These are phyloP conservation scores for Tylopilus subfusipes DNA, from an alignment of 768 basidiomycete species.

Conservation along the genomic window DNA sequence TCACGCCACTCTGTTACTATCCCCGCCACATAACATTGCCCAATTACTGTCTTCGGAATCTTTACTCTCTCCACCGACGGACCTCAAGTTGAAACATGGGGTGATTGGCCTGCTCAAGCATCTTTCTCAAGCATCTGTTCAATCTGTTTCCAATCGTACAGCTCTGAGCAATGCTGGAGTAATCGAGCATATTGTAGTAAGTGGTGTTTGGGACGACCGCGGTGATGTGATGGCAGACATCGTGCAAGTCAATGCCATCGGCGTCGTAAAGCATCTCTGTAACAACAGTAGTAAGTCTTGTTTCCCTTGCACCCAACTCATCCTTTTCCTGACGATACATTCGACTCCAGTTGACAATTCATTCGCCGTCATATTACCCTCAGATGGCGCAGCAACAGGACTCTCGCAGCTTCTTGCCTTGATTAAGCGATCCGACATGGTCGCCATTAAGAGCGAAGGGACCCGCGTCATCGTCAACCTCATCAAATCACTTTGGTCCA, in stretches of 20 bases:
- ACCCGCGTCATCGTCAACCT: conserved; percentile 86
- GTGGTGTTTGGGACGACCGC: conserved; percentile 66
- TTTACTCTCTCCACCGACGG: conserved; percentile 52
- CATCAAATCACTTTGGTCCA: conserved; percentile 73
- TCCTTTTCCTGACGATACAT: conserved; percentile 30
- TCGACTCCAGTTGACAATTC: conserved; percentile 41
- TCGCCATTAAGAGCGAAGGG: conserved; percentile 85
- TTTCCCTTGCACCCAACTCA: background rate
- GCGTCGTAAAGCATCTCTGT: conserved; percentile 86
- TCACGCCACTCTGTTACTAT: conserved; percentile 57
- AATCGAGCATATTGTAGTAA: conserved; percentile 56
- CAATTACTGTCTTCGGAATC: conserved; percentile 53
- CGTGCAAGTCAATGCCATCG: conserved; percentile 85
- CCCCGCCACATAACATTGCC: conserved; percentile 63
- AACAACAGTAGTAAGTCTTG: conserved; percentile 59
- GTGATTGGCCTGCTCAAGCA: conserved; percentile 85
- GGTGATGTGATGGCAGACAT: conserved; percentile 79
- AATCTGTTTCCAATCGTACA: conserved; percentile 54
- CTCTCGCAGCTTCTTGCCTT: conserved; percentile 72
- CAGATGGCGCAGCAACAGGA: conserved; percentile 41
- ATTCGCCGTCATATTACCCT: conserved; percentile 48
- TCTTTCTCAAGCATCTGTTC: conserved; percentile 66
- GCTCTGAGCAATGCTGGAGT: conserved; percentile 60
- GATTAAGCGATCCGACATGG: conserved; percentile 72
- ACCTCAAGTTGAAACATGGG: conserved; percentile 87